Conservation (phyloP, 163 green algal species). For the Scenedesmus sp. region DNA sequence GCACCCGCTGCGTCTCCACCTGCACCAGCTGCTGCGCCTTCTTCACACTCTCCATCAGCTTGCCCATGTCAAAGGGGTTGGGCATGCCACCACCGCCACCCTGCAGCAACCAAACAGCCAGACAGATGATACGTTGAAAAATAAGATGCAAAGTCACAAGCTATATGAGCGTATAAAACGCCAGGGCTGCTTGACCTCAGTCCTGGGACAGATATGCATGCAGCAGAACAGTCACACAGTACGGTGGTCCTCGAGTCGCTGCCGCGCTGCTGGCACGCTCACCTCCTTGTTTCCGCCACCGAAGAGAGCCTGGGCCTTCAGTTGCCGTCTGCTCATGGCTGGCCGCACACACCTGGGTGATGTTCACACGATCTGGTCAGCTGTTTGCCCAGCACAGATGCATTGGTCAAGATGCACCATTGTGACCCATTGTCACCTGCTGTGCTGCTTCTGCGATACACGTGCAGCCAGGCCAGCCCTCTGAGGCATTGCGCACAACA, state of each 20-base stretch:
- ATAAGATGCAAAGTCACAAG: neutral
- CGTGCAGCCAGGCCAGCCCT: slow-evolving; percentile 21
- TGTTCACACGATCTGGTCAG: slow-evolving; percentile 16
- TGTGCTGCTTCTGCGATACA: slow-evolving; percentile 4
- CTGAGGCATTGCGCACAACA: slow-evolving; percentile 32
- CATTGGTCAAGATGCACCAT: neutral
- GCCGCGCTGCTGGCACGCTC: neutral
- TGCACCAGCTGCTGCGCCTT: slow-evolving; percentile 85
- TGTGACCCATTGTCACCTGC: neutral
- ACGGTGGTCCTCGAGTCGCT: neutral
- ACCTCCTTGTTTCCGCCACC: slow-evolving; percentile 57
- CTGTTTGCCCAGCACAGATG: neutral
- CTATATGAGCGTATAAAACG: neutral
- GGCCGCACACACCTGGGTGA: slow-evolving; percentile 28
- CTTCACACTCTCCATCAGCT: slow-evolving; percentile 82
- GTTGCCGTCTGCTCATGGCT: slow-evolving; percentile 33
- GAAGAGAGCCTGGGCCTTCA: slow-evolving; percentile 47
- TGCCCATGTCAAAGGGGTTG: slow-evolving; percentile 80
- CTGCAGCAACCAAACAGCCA: neutral
- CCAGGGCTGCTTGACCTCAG: neutral
- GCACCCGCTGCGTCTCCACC: slow-evolving; percentile 78
- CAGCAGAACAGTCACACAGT: neutral
- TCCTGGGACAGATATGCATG: neutral
- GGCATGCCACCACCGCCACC: slow-evolving; percentile 56
- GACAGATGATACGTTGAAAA: neutral